A percentile compares a stretch with the other conserved stretches of the same genome.
These are phyloP conservation scores for Thraustochytrium striatum DNA, from an alignment of 352 stramenopile genomes.

Conservation along the genomic window DNA sequence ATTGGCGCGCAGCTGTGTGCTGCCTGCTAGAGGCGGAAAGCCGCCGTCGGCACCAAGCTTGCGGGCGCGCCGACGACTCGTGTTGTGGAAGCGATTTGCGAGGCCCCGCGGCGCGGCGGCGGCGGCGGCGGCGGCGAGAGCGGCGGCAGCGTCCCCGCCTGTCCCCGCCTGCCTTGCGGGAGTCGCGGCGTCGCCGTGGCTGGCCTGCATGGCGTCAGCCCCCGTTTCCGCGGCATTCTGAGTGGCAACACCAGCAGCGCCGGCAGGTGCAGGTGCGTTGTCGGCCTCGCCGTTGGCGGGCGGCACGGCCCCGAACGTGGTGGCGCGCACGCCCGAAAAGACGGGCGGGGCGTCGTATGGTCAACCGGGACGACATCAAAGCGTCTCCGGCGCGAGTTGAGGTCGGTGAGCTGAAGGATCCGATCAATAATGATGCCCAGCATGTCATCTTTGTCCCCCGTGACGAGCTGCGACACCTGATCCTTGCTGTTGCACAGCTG, in stretches of 20 bases:
- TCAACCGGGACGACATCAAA: constrained; percentile 9
- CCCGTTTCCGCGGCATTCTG: too few species aligned
- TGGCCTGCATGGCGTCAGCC: too few species aligned
- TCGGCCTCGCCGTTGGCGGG: too few species aligned
- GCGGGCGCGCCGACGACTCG: background rate
- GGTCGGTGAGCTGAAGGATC: background rate
- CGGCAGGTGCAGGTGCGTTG: too few species aligned
- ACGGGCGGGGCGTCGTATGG: background rate
- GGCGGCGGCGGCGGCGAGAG: too few species aligned
- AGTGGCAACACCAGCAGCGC: too few species aligned
- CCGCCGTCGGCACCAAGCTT: constrained; percentile 14
- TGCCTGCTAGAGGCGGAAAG: background rate
- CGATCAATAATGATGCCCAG: constrained; percentile 3
- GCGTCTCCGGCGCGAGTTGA: background rate
- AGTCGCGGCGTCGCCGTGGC: too few species aligned
- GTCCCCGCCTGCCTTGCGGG: too few species aligned
- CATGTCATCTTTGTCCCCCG: background rate
- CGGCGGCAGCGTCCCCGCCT: too few species aligned
- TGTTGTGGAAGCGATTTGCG: too few species aligned
- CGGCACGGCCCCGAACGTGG: too few species aligned
- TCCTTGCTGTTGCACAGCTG: constrained; percentile 32
- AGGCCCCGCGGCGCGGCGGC: too few species aligned
- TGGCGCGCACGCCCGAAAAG: background rate
- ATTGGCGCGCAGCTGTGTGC: background rate
- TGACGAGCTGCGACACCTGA: constrained; percentile 29